These are phyloP conservation scores for Citrus sinensis DNA, from an alignment of 345 rosid genomes.

Conservation along the genomic window DNA sequence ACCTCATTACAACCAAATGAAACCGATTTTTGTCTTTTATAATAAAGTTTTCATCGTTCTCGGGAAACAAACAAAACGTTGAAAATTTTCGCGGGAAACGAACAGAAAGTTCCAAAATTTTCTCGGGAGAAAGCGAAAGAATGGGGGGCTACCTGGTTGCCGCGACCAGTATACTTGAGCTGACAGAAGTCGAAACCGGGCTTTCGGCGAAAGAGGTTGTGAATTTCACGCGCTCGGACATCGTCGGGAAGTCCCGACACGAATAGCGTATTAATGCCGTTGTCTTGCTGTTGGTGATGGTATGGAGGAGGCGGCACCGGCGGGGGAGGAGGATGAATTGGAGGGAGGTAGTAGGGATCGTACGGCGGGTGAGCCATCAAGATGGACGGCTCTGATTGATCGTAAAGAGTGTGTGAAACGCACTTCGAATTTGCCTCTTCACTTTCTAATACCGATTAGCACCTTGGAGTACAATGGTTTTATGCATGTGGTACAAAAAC, in stretches of 20 bases:
- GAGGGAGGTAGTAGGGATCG: conserved; percentile 53
- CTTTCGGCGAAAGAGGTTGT: conserved; percentile 80
- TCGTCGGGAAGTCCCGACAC: conserved; percentile 89
- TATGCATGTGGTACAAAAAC: neutral
- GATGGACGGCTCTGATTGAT: neutral
- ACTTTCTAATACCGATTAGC: neutral
- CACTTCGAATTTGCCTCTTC: neutral
- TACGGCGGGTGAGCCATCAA: conserved; percentile 53
- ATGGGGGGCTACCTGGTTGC: conserved; percentile 60
- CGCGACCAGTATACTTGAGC: conserved; percentile 92
- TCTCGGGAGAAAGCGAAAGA: neutral
- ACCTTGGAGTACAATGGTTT: neutral
- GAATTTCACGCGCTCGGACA: conserved; percentile 85
- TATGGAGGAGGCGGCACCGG: conserved; percentile 15
- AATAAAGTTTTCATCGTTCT: neutral
- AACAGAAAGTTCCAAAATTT: conserved; percentile 1
- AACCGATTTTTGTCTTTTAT: neutral
- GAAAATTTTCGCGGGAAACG: conserved; percentile 7
- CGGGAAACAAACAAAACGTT: neutral
- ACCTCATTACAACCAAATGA: neutral
- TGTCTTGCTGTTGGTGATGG: conserved; percentile 18
- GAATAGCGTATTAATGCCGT: conserved; percentile 66
- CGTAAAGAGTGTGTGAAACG: neutral
- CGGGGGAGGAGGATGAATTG: conserved; percentile 14
- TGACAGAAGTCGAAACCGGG: conserved; percentile 76